Conservation (phyloP, 176 grass and related monocot genomes). For the Eragrostis nindensis region DNA sequence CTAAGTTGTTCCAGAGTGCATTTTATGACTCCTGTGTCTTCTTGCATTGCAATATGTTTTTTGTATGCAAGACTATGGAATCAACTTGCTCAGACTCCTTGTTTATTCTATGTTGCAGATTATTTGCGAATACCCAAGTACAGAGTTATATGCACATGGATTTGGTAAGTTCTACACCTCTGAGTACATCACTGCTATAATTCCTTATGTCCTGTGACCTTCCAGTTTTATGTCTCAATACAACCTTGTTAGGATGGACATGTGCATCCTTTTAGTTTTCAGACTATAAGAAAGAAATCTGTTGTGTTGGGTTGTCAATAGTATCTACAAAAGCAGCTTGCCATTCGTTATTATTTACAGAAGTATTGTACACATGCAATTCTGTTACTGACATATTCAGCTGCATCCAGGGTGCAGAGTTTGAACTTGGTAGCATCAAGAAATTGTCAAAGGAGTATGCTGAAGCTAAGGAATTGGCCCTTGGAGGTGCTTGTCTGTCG, state of each 20-base stretch:
- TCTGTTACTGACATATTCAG: constrained; percentile 31
- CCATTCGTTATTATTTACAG: neutral
- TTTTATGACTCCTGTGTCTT: neutral
- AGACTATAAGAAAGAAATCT: neutral
- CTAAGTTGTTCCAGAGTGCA: neutral
- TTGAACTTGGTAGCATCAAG: constrained; percentile 67
- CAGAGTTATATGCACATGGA: constrained; percentile 64
- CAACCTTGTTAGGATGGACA: neutral
- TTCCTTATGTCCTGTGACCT: neutral
- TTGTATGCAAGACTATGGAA: constrained; percentile 17
- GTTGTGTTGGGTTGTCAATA: neutral
- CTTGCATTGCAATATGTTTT: neutral
- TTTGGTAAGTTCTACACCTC: constrained; percentile 58
- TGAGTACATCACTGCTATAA: neutral
- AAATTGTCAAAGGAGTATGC: constrained; percentile 73
- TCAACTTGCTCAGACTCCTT: constrained; percentile 32
- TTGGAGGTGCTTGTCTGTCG: constrained; percentile 50
- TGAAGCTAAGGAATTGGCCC: constrained; percentile 64
- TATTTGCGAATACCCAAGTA: constrained; percentile 63
- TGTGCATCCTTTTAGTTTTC: neutral
- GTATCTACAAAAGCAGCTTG: neutral
- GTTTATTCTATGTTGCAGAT: constrained; percentile 52
- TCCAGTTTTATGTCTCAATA: constrained; percentile 21
- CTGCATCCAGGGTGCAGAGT: constrained; percentile 56
- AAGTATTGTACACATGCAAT: neutral